Evolutionary conservation across 2,329 filamentous ascomycete species (phyloP), one percentile per base, ranked within the genome.

Genomic region (Talaromyces sp.): DNA sequence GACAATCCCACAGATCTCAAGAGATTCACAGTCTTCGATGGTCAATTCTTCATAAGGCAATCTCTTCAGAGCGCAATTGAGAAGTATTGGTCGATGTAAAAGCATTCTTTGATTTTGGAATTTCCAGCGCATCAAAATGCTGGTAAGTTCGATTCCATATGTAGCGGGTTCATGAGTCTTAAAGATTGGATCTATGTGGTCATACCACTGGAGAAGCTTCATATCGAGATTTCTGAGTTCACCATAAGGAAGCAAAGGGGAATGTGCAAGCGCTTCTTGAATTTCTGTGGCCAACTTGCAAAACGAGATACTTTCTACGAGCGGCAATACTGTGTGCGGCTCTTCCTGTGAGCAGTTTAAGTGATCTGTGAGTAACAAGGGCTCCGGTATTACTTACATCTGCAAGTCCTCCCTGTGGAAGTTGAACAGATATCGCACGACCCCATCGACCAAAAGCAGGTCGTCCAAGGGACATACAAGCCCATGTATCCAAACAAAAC

Each of bases 51-150:
- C 27, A 27, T 27, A 27, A 27, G 27, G 27, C 27, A 27, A 27
- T 27, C 27, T 27, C 27, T 27, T 27, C 27, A 27, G n/a, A 45
- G 87, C 82, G 72, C 90, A 79, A 77, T 86, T 89, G 8, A 93
- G 83, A 2, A 94, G 82, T 0, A 89, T 87, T 0, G 90, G 90
- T 3, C 91, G 84, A 75, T 93, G 89, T 24, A 93, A 85, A 1
- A 93, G 84, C 78, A 93, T 89, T 54, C 90, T 87, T 56, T 92
- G 84, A 70, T 92, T 92, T 73, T 91, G 88, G 73, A 91, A 93
- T 16, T 90, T 85, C 90, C 90, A 93, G 75, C 91, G 90, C 88
- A 93, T 92, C 70, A 93, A 85, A 68, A 87, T 87, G 60, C 90
- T 85, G 0, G 89, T 87, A 60, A 89, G 64, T 87, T 27, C 27